Evolutionary conservation across 768 basidiomycete genomes (phyloP), one percentile per base, ranked within the genome.

Genomic region (Boletus subparvulus): DNA sequence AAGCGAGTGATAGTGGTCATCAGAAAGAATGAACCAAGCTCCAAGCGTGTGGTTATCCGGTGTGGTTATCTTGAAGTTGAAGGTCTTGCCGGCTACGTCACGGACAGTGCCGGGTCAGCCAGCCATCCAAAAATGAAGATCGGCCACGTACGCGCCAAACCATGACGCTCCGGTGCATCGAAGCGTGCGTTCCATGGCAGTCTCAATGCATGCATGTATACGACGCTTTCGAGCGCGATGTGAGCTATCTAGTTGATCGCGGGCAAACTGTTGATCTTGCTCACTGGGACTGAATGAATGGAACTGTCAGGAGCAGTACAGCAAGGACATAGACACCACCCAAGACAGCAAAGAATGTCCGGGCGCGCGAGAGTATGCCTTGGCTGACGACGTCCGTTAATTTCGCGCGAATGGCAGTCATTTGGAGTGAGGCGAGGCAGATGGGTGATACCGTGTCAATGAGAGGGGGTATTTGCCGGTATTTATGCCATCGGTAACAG

Each of bases 11-110:
- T 89, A 90, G 63, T 80, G 80, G 1, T 75, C 65, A 49, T 92
- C 85, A 0, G 90, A 83, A 6, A 93, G 77, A 42, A 89, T 74
- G 69, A 92, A 91, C 92, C 92, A 94, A 19, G 92, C 88, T 16
- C 95, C 95, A 40, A 98, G 69, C 0, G 79, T 80, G 55, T 87
- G 82, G 56, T 91, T 89, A 69, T 98, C 95, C 0, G 82, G 65
- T 0, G 94, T 94, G 14, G 74, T 71, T 9, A 97, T 75, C 52
- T 82, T 74, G 47, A 94, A 68, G 64, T 94, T 91, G 47, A 82
- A 71, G 0, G 90, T 87, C 69, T 91, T 94, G 61, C 86, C 87
- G 4, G 90, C 91, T 92, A 51, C 37, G 17, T 6, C 16, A 24
- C 41, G 1, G 14, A n/a, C 40, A 9, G 19, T 4, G 21, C 21